Conservation (phyloP, 805 yeast species). For the Nakazawaea anatomiae region DNA sequence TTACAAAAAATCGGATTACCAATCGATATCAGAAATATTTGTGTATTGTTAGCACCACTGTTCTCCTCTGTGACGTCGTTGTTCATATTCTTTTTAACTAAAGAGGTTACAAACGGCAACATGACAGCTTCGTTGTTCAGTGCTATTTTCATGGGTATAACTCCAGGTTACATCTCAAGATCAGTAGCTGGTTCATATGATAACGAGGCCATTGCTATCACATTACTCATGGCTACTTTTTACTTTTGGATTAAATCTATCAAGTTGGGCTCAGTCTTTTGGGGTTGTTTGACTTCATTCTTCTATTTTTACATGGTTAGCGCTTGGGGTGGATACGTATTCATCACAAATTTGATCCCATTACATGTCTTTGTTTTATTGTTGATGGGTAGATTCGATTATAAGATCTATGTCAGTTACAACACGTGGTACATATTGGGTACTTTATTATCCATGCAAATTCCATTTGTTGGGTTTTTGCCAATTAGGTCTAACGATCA, state of each 20-base stretch:
- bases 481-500: constrained; percentile 97
- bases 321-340: constrained; percentile 99
- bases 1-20: constrained; percentile 69
- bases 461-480: constrained; percentile 95
- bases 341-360: constrained; percentile 96
- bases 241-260: constrained; percentile 93
- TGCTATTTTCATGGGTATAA: constrained; percentile 94
- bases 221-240: constrained; percentile 91
- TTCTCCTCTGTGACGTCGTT: constrained; percentile 90
- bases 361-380: constrained; percentile 86
- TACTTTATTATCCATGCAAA: constrained; percentile 98
- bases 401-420: constrained; percentile 81
- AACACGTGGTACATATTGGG: constrained; percentile 97
- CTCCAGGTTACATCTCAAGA: constrained; percentile 97
- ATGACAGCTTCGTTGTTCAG: constrained; percentile 81
- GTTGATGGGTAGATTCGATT: constrained; percentile 90
- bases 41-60: constrained; percentile 95
- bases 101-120: constrained; percentile 76
- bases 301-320: constrained; percentile 97
- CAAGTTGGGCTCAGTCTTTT: constrained; percentile 83
- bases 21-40: constrained; percentile 88
- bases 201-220: constrained; percentile 98
- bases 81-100: constrained; percentile 81
- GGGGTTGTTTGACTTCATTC: constrained; percentile 77
- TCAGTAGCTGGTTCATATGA: constrained; percentile 99